These are phyloP conservation scores for Nothophytophthora sp. DNA, from an alignment of 352 stramenopile genomes.

Conservation along the genomic window DNA sequence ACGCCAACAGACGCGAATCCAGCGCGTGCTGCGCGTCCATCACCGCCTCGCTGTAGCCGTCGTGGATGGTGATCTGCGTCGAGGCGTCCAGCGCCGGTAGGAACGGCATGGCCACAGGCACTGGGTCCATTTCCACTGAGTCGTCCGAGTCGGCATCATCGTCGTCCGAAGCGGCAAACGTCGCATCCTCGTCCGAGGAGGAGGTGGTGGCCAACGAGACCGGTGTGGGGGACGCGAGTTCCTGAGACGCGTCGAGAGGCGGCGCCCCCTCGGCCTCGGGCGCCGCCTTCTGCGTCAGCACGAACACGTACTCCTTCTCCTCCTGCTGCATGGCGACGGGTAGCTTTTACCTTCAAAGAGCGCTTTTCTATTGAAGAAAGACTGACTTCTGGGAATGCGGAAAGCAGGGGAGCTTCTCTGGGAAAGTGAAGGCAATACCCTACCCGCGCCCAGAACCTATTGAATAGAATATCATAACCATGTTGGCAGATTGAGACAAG, in stretches of 20 bases:
- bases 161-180: constrained; percentile 36
- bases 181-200: constrained; percentile 27
- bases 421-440: too few species aligned
- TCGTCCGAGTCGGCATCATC: constrained; percentile 23
- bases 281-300: constrained; percentile 41
- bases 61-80: constrained; percentile 85
- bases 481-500: too few species aligned
- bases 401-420: too few species aligned
- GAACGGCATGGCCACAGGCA: constrained; percentile 60
- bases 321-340: too few species aligned
- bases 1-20: constrained; percentile 78
- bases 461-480: too few species aligned
- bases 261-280: constrained; percentile 27
- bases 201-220: constrained; percentile 23
- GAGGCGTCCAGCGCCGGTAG: constrained; percentile 78
- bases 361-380: constrained; percentile 2
- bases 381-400: too few species aligned
- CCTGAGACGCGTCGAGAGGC: constrained; percentile 31
- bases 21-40: constrained; percentile 70
- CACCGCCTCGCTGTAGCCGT: constrained; percentile 80
- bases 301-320: constrained; percentile 81
- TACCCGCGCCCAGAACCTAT: too few species aligned
- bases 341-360: neutral
- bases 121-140: constrained; percentile 50
- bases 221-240: constrained; percentile 22